These are phyloP conservation scores for Stevia rebaudiana DNA, from an alignment of 140 eudicot species.

Conservation along the genomic window DNA sequence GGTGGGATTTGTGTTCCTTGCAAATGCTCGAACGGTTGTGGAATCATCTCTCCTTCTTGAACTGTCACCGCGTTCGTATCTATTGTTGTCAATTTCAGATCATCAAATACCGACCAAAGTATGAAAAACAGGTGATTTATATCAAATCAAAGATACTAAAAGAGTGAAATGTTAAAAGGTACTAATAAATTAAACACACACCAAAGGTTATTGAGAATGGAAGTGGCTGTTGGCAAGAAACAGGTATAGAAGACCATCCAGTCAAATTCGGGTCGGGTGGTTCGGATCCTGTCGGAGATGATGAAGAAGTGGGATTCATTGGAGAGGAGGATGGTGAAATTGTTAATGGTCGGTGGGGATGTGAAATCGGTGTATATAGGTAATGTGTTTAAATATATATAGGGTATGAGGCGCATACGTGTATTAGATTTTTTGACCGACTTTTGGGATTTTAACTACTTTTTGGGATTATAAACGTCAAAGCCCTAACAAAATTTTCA, in stretches of 20 bases:
- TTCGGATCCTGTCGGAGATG: slow-evolving; percentile 21
- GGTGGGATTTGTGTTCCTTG: slow-evolving; percentile 59
- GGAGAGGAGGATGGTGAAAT: background rate
- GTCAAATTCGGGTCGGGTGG: background rate
- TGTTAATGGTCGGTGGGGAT: slow-evolving; percentile 18
- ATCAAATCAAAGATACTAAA: background rate
- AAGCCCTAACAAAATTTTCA: no score
- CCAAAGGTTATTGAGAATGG: background rate
- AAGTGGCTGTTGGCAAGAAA: background rate
- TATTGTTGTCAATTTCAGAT: background rate
- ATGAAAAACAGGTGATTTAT: background rate
- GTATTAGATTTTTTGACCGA: no score
- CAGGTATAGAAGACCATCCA: background rate
- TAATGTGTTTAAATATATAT: no score
- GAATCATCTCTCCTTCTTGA: slow-evolving; percentile 24
- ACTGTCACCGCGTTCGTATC: background rate
- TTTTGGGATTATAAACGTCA: no score
- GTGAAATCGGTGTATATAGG: slow-evolving; percentile 23
- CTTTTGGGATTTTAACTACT: no score
- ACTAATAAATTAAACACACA: no score
- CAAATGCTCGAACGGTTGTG: slow-evolving; percentile 56
- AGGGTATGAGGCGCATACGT: no score
- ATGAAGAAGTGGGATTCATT: slow-evolving; percentile 27
- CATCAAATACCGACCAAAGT: background rate
- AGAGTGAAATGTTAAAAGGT: background rate